Evolutionary conservation across 164 flowering plant species (phyloP).

Genomic region (Echeveria elegans): DNA sequence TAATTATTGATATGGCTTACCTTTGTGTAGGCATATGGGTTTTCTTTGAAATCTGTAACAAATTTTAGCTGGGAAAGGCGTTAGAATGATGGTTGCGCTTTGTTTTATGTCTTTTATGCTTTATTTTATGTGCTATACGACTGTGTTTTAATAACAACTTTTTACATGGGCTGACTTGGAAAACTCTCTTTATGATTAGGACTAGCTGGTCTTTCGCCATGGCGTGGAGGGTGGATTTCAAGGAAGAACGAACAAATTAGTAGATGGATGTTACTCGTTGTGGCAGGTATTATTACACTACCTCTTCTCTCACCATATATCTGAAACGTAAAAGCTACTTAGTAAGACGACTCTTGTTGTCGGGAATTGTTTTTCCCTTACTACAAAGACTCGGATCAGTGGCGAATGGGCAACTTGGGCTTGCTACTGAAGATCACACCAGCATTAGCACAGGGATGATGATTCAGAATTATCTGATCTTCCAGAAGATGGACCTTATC

Average conservation of each 20-base stretch:
- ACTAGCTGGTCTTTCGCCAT: slow-evolving; percentile 88
- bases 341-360: slow-evolving; percentile 5
- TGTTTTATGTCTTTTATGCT: neutral
- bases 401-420: slow-evolving; percentile 27
- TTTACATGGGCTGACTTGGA: neutral
- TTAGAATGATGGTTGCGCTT: neutral
- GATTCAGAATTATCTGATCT: slow-evolving; percentile 18
- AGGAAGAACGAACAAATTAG: slow-evolving; percentile 89
- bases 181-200: slow-evolving; percentile 25
- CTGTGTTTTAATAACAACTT: neutral
- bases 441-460: slow-evolving; percentile 12
- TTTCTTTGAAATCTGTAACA: neutral
- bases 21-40: neutral
- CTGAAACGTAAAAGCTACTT: neutral
- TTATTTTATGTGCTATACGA: neutral
- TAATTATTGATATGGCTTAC: neutral
- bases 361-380: slow-evolving; percentile 68
- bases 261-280: slow-evolving; percentile 97
- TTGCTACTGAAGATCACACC: slow-evolving; percentile 16
- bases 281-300: slow-evolving; percentile 67
- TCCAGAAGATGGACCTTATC: slow-evolving; percentile 20
- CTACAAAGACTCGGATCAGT: slow-evolving; percentile 41
- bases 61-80: neutral
- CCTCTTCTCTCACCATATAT: neutral
- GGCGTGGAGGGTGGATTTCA: slow-evolving; percentile 90